Conservation (phyloP, 2,329 filamentous ascomycete genomes). For the Pseudogymnoascus sp. region DNA sequence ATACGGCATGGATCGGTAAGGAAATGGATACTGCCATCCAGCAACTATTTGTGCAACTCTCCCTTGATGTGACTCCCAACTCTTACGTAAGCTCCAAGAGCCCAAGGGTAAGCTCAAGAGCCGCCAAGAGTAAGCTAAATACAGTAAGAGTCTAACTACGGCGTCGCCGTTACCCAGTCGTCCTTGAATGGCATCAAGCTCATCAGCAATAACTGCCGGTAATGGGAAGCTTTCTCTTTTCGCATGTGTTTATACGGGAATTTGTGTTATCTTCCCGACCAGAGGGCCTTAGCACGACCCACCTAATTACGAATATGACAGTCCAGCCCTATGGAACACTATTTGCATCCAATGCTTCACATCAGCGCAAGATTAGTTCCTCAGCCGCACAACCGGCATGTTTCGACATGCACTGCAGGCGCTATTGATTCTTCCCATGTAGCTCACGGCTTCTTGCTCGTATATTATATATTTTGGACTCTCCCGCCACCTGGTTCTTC, state of each 20-base stretch:
- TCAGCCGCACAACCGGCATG: not conserved
- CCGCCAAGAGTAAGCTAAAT: not conserved
- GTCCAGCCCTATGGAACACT: not conserved
- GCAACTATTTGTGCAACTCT: too few species aligned
- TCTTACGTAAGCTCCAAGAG: not conserved
- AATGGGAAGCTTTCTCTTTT: not conserved
- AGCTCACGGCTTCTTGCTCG: not conserved
- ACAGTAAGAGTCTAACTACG: not conserved
- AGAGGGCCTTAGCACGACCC: not conserved
- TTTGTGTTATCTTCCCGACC: not conserved
- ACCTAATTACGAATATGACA: not conserved
- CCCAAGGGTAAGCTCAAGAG: not conserved
- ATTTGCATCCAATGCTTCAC: not conserved
- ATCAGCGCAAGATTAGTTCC: not conserved
- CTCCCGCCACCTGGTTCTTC: too few species aligned
- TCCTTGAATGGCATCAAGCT: not conserved
- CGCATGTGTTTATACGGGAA: not conserved
- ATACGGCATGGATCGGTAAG: too few species aligned
- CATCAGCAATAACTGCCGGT: not conserved
- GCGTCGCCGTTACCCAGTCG: not conserved
- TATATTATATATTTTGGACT: too few species aligned
- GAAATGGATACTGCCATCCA: too few species aligned
- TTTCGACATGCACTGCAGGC: not conserved
- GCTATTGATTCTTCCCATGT: not conserved
- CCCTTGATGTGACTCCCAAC: not conserved